Base-by-base conservation (phyloP, 345 rosid species). In the Brassica rapa region DNA sequence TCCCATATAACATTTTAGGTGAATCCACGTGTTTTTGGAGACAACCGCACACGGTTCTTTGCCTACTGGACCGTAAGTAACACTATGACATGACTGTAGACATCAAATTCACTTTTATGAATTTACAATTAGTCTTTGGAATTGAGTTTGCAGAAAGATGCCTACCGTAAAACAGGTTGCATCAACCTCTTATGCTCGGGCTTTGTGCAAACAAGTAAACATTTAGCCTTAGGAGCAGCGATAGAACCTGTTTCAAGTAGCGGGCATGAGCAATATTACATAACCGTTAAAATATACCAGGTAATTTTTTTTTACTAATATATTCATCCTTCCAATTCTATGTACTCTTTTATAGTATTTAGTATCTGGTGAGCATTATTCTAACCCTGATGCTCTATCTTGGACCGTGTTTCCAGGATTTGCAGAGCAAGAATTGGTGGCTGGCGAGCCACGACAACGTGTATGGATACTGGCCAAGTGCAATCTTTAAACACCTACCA, bases 381-480 rank as follows among this genome's bases (percentile, higher is more conserved):
- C 57, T 43, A 57, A 11, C 21, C 33, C 5, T 61, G 9, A 73
- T 41, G 16, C 0, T n/a, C 6, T 8, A 51, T 33, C 49, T 24
- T 1, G 57, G 0, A 68, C 19, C 30, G 66, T 66, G 39, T 70
- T 73, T 68, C 3, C 73, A 86, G 90, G 93, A 89, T 82, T 63
- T 81, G 2, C 2, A 59, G 4, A 71, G 71, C 16, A 24, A 63
- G 32, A 83, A 89, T 60, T 89, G 88, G 89, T 86, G 87, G 90
- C 33, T 89, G 9, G 23, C 4, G 1, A 2, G 0, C 24, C 29
- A 16, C 1, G 1, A 78, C 24, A 3, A 9, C 1, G 6, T 2
- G 6, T n/a, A 64, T 4, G 88, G 88, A 6, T 89, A 89, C 60
- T 87, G 86, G 85, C 89, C 88, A 0, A 79, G 27, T 3, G 14